Percentiles rank a stretch among this genome's conserved stretches.
These are phyloP conservation scores for Chaetomium olivaceum DNA, from an alignment of 2,329 filamentous ascomycete genomes.

Conservation along the genomic window DNA sequence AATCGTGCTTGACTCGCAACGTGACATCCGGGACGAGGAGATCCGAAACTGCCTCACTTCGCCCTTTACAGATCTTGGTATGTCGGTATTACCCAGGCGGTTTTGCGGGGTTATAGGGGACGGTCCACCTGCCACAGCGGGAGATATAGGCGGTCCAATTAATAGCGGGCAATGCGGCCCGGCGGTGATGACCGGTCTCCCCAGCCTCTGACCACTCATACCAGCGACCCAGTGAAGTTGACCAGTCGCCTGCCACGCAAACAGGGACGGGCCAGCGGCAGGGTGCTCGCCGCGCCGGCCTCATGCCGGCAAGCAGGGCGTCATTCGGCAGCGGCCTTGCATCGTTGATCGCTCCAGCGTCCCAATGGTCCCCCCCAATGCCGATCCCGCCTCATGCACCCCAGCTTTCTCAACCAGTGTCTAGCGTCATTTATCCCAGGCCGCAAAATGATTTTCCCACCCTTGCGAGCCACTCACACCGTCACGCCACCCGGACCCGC, in stretches of 20 bases:
- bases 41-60: constrained; percentile 5
- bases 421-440: constrained; percentile 35
- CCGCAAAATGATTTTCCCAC: constrained; percentile 23
- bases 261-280: not conserved
- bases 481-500: not conserved
- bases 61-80: constrained; percentile 16
- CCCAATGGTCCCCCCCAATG: constrained; percentile 22
- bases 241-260: not conserved
- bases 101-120: constrained; percentile 14
- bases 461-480: not conserved
- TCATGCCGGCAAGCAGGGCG: constrained; percentile 22
- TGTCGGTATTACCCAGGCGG: constrained; percentile 12
- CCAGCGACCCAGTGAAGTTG: not conserved
- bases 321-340: constrained; percentile 30
- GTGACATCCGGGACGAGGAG: constrained; percentile 9
- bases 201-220: not conserved
- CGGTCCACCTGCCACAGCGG: constrained; percentile 13
- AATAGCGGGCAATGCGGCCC: constrained; percentile 34
- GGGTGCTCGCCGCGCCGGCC: constrained; percentile 4
- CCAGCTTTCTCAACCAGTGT: constrained; percentile 9
- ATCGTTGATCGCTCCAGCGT: not conserved
- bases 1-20: not conserved
- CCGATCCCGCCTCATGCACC: constrained; percentile 25
- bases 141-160: constrained; percentile 27
- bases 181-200: constrained; percentile 17